Percentiles rank a stretch among this genome's conserved stretches.
These are phyloP conservation scores for Cunninghamia lanceolata DNA, from an alignment of 75 land plant species.

Conservation along the genomic window DNA sequence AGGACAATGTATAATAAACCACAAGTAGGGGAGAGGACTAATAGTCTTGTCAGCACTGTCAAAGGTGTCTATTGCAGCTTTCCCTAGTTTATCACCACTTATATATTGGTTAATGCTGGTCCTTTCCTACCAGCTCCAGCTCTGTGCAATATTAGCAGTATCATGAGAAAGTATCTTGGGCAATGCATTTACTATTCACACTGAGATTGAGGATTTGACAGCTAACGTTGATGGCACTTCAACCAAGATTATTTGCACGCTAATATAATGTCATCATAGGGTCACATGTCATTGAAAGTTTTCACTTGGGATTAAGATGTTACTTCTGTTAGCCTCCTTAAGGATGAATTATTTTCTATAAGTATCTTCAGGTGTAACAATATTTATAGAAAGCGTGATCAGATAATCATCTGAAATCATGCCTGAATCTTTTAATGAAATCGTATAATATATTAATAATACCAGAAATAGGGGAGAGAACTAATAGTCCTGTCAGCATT, in stretches of 20 bases:
- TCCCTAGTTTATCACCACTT: background rate
- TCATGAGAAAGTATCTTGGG: too few relatives aligned
- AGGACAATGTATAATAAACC: background rate
- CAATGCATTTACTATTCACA: too few relatives aligned
- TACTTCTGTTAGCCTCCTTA: background rate
- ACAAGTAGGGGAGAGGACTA: background rate
- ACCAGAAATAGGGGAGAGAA: background rate
- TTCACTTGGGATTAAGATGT: background rate
- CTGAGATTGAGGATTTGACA: too few relatives aligned
- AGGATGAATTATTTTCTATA: background rate
- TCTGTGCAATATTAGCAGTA: too few relatives aligned
- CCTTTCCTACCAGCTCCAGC: too few relatives aligned
- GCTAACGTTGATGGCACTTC: too few relatives aligned
- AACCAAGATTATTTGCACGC: too few relatives aligned
- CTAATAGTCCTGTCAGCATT: background rate
- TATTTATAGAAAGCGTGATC: background rate
- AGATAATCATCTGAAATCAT: background rate
- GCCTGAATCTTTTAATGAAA: background rate
- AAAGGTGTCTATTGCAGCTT: background rate
- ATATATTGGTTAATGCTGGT: background rate
- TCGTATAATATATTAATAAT: background rate
- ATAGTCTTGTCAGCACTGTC: background rate
- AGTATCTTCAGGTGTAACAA: background rate
- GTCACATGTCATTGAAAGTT: background rate
- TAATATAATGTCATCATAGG: too few relatives aligned